Conservation (phyloP, 768 basidiomycete genomes). For the Collybia nuda region DNA sequence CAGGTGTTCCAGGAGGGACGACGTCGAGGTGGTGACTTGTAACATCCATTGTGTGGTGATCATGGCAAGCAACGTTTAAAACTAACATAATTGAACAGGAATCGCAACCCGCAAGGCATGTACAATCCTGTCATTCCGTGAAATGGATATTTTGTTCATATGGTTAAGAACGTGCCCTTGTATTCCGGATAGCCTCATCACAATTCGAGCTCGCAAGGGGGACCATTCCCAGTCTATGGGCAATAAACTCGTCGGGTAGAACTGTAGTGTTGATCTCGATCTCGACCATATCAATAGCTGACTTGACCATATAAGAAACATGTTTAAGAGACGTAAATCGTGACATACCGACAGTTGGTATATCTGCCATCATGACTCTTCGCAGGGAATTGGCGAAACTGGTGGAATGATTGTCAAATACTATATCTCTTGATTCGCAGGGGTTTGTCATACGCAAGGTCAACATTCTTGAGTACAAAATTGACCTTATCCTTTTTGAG, state of each 20-base stretch:
- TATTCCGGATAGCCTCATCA: slow-evolving; percentile 83
- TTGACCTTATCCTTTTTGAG: slow-evolving; percentile 84
- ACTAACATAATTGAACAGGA: slow-evolving; percentile 84
- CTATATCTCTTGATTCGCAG: not conserved
- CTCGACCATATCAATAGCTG: slow-evolving; percentile 97
- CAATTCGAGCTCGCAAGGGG: slow-evolving; percentile 87
- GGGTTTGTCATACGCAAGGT: slow-evolving; percentile 73
- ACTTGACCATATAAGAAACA: not conserved
- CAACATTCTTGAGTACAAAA: slow-evolving; percentile 94
- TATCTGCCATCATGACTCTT: slow-evolving; percentile 93
- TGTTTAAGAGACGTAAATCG: not conserved
- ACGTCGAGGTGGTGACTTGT: slow-evolving; percentile 85
- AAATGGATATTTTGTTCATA: not conserved
- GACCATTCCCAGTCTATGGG: slow-evolving; percentile 93
- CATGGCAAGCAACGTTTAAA: slow-evolving; percentile 75
- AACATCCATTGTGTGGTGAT: slow-evolving; percentile 75
- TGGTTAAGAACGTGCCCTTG: slow-evolving; percentile 48
- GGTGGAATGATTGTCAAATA: slow-evolving; percentile 5
- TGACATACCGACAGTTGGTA: slow-evolving; percentile 88
- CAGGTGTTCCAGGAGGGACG: slow-evolving; percentile 31
- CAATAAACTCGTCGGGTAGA: slow-evolving; percentile 95
- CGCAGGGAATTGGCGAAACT: slow-evolving; percentile 95
- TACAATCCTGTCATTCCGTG: slow-evolving; percentile 71
- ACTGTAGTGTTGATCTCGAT: slow-evolving; percentile 90
- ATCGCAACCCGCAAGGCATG: slow-evolving; percentile 79